Conservation (phyloP, 805 yeast species). For the Candida peoriensis region DNA sequence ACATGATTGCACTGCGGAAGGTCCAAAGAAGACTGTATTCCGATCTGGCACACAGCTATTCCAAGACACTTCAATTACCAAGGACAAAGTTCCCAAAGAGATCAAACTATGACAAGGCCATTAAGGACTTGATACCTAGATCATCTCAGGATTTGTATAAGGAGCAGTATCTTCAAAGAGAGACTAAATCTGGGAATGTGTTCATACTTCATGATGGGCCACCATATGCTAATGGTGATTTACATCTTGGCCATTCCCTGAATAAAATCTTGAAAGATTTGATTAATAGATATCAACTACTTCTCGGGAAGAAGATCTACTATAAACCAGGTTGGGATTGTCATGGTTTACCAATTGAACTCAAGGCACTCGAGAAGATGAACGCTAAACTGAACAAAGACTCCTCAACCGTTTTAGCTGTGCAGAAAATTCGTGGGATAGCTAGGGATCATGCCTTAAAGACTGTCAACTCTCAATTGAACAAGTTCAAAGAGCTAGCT, state of each 20-base stretch:
- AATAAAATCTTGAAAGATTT: constrained; percentile 89
- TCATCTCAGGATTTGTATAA: constrained; percentile 57
- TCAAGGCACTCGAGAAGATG: constrained; percentile 62
- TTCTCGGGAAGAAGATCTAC: constrained; percentile 55
- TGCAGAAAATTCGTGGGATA: constrained; percentile 54
- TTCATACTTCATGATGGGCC: constrained; percentile 95
- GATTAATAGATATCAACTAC: constrained; percentile 63
- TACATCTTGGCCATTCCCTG: constrained; percentile 89
- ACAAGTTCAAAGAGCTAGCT: constrained; percentile 63
- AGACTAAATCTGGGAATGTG: constrained; percentile 31
- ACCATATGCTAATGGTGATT: constrained; percentile 94
- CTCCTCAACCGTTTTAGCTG: constrained; percentile 31
- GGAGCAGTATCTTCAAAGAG: constrained; percentile 44
- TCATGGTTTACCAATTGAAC: constrained; percentile 95
- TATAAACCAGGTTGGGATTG: constrained; percentile 98
- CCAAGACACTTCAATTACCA: constrained; percentile 45
- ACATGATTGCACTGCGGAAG: too few species aligned
- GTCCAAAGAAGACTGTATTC: neutral
- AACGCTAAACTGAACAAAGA: constrained; percentile 30
- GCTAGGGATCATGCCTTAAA: constrained; percentile 67
- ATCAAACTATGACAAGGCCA: constrained; percentile 41
- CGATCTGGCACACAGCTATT: constrained; percentile 21
- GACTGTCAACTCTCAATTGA: constrained; percentile 59
- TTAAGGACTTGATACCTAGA: constrained; percentile 41
- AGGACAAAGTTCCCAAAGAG: constrained; percentile 62